phyloP scores from a whole-genome alignment of 805 yeast genomes.

The Nakazawaea ishiwadae region DNA sequence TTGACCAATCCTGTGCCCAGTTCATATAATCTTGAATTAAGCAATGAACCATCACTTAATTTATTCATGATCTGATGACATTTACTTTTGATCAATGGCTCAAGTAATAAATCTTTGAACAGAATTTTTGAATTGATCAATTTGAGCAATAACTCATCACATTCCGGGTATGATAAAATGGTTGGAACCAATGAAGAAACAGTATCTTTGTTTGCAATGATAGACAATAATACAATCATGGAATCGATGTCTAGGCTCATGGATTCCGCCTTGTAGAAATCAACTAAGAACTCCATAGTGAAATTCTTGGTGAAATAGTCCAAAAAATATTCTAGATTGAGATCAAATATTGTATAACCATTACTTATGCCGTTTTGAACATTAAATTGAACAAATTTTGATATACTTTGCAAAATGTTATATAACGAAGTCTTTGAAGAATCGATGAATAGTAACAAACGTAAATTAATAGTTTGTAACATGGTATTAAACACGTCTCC shows the following conservation, averaged over 20 bases:
- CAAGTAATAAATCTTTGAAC: slow-evolving; percentile 18
- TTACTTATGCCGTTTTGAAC: slow-evolving; percentile 15
- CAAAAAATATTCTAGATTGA: slow-evolving; percentile 33
- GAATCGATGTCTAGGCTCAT: slow-evolving; percentile 16
- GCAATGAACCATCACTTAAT: slow-evolving; percentile 19
- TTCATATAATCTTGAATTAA: slow-evolving; percentile 16
- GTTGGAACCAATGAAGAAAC: slow-evolving; percentile 14
- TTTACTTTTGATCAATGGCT: slow-evolving; percentile 17
- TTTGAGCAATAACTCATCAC: slow-evolving; percentile 17
- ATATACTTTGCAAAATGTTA: slow-evolving; percentile 30
- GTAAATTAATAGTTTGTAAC: slow-evolving; percentile 47
- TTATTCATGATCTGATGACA: slow-evolving; percentile 22
- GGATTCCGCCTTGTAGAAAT: slow-evolving; percentile 12
- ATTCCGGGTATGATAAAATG: slow-evolving; percentile 15
- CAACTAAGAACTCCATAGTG: slow-evolving; percentile 14
- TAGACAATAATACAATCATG: slow-evolving; percentile 16
- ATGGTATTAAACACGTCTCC: slow-evolving; percentile 43
- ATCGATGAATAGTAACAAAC: slow-evolving; percentile 36
- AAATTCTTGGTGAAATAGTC: slow-evolving; percentile 26
- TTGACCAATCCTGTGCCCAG: slow-evolving; percentile 19
- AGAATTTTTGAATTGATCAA: slow-evolving; percentile 15
- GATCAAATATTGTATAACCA: slow-evolving; percentile 28
- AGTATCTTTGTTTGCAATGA: slow-evolving; percentile 4
- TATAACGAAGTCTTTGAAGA: slow-evolving; percentile 21
- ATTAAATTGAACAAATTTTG: slow-evolving; percentile 30